A percentile compares a stretch with the other conserved stretches of the same genome.
phyloP scores from a whole-genome alignment of 345 rosid genomes.

The Salix caprea region DNA sequence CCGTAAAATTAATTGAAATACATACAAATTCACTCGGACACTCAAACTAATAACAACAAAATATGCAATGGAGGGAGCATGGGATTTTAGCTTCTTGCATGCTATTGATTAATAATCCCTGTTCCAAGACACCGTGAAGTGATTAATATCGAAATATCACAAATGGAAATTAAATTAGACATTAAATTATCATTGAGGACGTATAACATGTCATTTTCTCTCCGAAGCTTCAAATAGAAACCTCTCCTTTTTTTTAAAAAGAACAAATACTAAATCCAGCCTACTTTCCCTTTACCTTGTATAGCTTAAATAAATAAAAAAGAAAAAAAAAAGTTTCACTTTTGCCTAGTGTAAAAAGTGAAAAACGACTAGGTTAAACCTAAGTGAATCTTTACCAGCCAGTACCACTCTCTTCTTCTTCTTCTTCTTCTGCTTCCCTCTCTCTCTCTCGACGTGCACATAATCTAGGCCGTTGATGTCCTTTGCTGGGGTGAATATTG shows the following conservation, averaged over 20 bases:
- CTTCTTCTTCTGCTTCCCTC: too few relatives aligned
- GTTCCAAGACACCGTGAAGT: too few relatives aligned
- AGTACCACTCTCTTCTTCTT: not conserved
- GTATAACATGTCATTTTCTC: too few relatives aligned
- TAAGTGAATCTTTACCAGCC: constrained; percentile 6
- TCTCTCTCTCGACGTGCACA: not conserved
- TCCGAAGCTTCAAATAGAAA: too few relatives aligned
- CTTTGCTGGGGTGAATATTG: constrained; percentile 31
- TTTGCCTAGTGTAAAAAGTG: not conserved
- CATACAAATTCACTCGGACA: fast-evolving
- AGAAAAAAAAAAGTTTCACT: too few relatives aligned
- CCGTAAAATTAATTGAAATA: too few relatives aligned
- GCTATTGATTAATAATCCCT: too few relatives aligned
- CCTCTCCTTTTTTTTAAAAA: not conserved
- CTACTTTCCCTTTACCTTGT: not conserved
- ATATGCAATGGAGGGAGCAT: too few relatives aligned
- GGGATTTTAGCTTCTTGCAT: too few relatives aligned
- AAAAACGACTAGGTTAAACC: constrained; percentile 24
- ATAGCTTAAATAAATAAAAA: not conserved
- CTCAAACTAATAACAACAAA: too few relatives aligned
- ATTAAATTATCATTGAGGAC: not conserved
- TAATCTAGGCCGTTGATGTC: not conserved
- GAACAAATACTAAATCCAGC: not conserved
- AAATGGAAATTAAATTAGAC: too few relatives aligned
- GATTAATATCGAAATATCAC: too few relatives aligned